These are phyloP conservation scores for Penicillium ochrochloron DNA, from an alignment of 495 filamentous ascomycete species.

Conservation along the genomic window DNA sequence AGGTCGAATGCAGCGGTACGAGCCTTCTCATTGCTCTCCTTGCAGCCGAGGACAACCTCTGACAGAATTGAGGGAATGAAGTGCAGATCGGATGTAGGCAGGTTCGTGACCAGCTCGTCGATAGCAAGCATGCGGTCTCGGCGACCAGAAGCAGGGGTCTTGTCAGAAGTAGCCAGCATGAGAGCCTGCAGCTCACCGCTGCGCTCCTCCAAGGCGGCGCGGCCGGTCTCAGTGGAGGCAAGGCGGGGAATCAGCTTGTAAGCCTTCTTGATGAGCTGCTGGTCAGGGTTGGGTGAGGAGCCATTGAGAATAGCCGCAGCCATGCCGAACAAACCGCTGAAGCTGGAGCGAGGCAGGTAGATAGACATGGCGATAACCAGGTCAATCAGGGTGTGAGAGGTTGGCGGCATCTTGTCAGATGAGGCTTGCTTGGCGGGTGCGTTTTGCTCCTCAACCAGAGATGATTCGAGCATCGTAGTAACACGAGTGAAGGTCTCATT, in stretches of 20 bases:
- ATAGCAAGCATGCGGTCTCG: slow-evolving; percentile 85
- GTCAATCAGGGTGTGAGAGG: slow-evolving; percentile 93
- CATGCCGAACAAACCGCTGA: slow-evolving; percentile 78
- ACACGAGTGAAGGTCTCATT: slow-evolving; percentile 87
- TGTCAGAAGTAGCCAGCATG: slow-evolving; percentile 75
- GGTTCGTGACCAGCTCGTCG: slow-evolving; percentile 71
- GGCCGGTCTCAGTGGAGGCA: slow-evolving; percentile 75
- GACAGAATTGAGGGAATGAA: slow-evolving; percentile 91
- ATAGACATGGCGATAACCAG: slow-evolving; percentile 93
- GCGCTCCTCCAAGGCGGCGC: slow-evolving; percentile 70
- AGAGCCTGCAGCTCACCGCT: slow-evolving; percentile 76
- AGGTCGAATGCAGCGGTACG: slow-evolving; percentile 87
- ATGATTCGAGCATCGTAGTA: slow-evolving; percentile 76
- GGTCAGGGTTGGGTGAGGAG: slow-evolving; percentile 56
- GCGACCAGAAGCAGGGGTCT: slow-evolving; percentile 80
- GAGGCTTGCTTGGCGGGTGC: slow-evolving; percentile 65
- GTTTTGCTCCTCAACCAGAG: slow-evolving; percentile 57
- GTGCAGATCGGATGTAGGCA: slow-evolving; percentile 76
- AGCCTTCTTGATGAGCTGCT: slow-evolving; percentile 98
- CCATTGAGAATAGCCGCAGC: slow-evolving; percentile 78
- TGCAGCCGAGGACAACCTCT: slow-evolving; percentile 91
- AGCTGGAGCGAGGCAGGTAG: slow-evolving; percentile 84
- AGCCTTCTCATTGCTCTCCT: slow-evolving; percentile 95
- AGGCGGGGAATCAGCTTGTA: slow-evolving; percentile 96
- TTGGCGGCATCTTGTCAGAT: slow-evolving; percentile 83